Conservation (phyloP, 305 asterid genomes). For the Fraxinus paxiana region DNA sequence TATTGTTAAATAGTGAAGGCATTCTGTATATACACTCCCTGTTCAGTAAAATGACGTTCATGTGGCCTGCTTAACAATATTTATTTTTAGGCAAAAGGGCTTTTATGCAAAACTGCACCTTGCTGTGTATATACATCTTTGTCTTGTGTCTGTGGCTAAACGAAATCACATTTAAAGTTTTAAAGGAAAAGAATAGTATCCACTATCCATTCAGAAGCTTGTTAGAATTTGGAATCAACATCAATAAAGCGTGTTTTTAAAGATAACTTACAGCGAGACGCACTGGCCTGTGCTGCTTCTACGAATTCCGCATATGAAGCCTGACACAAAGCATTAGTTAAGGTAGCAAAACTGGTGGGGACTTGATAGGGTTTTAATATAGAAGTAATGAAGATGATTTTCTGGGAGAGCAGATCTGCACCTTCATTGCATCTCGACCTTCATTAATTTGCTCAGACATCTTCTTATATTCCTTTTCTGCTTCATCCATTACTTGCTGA, state of each 20-base stretch:
- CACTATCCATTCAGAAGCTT: neutral
- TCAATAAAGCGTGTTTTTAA: neutral
- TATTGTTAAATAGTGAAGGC: constrained; percentile 9
- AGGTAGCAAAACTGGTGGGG: neutral
- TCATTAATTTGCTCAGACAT: constrained; percentile 53
- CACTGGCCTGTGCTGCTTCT: constrained; percentile 59
- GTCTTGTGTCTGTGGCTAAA: neutral
- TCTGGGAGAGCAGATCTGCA: constrained; percentile 20
- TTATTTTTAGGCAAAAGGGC: neutral
- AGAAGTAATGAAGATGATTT: neutral
- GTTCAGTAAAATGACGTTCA: neutral
- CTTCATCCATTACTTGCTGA: constrained; percentile 67
- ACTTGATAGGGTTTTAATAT: neutral
- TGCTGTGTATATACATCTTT: neutral
- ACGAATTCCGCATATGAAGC: constrained; percentile 67
- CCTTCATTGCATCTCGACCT: constrained; percentile 82
- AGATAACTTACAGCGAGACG: constrained; percentile 66
- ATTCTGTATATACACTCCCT: neutral
- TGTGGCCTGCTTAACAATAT: neutral
- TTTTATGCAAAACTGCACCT: neutral
- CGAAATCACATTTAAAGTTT: neutral
- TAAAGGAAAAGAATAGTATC: neutral
- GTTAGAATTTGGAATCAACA: neutral
- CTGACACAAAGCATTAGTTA: constrained; percentile 42
- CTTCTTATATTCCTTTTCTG: constrained; percentile 69